Evolutionary conservation across 306 rosid species (phyloP).

Genomic region (Cicer yamashitae): DNA sequence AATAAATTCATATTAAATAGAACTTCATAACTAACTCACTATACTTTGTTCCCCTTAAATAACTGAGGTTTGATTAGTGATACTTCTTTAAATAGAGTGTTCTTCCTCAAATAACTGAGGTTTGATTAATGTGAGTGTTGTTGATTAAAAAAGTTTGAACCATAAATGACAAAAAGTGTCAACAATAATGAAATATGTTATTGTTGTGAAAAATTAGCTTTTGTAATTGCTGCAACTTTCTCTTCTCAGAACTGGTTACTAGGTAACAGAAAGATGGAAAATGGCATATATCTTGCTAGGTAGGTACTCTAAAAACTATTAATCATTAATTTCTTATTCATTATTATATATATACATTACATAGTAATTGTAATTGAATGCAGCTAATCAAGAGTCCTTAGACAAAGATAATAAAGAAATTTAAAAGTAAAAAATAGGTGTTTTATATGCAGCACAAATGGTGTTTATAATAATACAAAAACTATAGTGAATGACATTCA

Average conservation of each 20-base stretch:
- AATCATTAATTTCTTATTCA: neutral
- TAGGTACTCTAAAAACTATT: constrained; percentile 15
- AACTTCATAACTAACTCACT: too few species aligned
- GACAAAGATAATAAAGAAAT: too few species aligned
- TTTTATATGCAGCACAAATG: too few species aligned
- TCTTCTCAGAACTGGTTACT: constrained; percentile 47
- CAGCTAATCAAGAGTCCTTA: constrained; percentile 72
- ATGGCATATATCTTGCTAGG: constrained; percentile 55
- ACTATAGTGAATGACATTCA: too few species aligned
- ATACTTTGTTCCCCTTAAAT: too few species aligned
- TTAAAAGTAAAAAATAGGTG: too few species aligned
- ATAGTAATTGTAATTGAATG: constrained; percentile 4
- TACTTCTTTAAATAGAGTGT: too few species aligned
- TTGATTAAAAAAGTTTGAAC: constrained; percentile 11
- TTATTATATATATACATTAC: neutral
- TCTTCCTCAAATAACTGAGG: too few species aligned
- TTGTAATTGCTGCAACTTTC: constrained; percentile 36
- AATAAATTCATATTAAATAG: too few species aligned
- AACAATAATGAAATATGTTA: constrained; percentile 8
- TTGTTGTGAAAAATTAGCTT: constrained; percentile 30
- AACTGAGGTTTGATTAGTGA: too few species aligned
- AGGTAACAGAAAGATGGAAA: constrained; percentile 53
- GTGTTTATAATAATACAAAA: too few species aligned
- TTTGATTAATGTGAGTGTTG: too few species aligned
- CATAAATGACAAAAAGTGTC: constrained; percentile 74